Percentiles rank a stretch among this genome's conserved stretches.
Conservation (phyloP, 2,329 filamentous ascomycete genomes). For the Corynespora cassiicola region DNA sequence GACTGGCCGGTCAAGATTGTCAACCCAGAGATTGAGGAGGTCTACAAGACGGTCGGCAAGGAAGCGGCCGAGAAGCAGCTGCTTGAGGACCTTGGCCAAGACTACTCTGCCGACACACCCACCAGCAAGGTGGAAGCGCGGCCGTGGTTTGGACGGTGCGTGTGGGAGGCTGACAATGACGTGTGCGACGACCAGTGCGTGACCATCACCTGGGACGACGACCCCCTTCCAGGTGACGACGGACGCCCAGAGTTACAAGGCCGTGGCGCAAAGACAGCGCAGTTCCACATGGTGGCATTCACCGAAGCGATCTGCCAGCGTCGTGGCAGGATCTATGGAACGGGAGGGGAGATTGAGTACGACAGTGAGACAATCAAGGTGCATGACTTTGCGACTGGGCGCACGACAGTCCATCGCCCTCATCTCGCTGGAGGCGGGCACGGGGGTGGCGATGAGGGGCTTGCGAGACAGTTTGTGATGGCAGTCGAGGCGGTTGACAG, state of each 20-base stretch:
- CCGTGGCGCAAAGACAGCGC: conserved; percentile 79
- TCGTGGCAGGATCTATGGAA: conserved; percentile 85
- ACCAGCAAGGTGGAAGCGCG: conserved; percentile 55
- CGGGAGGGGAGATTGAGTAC: conserved; percentile 83
- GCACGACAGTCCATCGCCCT: conserved; percentile 65
- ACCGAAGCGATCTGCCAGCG: conserved; percentile 87
- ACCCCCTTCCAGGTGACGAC: conserved; percentile 48
- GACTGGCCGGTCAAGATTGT: conserved; percentile 89
- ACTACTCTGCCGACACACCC: conserved; percentile 64
- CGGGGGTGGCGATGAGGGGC: conserved; percentile 80
- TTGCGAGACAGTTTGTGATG: conserved; percentile 81
- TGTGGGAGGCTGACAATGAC: conserved; percentile 91
- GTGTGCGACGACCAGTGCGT: conserved; percentile 94
- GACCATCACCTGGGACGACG: conserved; percentile 85
- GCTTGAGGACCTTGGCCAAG: conserved; percentile 56
- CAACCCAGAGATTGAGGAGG: conserved; percentile 89
- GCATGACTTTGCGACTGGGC: conserved; percentile 71
- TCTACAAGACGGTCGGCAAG: conserved; percentile 54
- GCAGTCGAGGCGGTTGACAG: conserved; percentile 83
- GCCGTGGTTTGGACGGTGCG: conserved; percentile 89
- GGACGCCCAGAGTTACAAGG: conserved; percentile 21
- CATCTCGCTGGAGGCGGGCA: conserved; percentile 68
- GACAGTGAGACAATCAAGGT: conserved; percentile 80
- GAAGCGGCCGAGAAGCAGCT: conserved; percentile 60
- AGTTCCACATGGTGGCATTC: conserved; percentile 93